Base-by-base conservation (phyloP, 768 basidiomycete species). In the Leccinum obscurum region DNA sequence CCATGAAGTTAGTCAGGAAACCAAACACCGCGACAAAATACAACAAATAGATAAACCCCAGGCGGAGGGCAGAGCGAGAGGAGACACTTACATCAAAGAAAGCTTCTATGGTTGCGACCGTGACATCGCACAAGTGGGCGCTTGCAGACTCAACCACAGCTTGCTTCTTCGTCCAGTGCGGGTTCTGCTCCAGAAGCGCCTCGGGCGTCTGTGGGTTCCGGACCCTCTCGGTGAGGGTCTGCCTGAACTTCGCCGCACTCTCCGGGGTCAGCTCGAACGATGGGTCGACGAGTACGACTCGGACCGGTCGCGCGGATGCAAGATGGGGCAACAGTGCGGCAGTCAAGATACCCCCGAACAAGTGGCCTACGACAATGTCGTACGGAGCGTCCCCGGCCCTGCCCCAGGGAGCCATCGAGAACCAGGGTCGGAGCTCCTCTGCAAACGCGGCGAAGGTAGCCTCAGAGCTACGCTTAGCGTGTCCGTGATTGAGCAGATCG, bases 401-500 rank as follows among this genome's bases (percentile, higher is more conserved):
- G 6, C 44, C 9, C 32, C 10, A 20, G 0, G 53, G 0, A 1
- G 44, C 26, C 34, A 14, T n/a, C 14, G 67, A 51, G n/a, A 72
- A 53, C 32, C 62, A 26, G 0, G 64, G 64, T 0, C 14, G 35
- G 10, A 68, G 61, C 48, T 68, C 68, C 3, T 63, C 37, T 11
- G 41, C 54, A 17, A 70, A 14, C 1, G 66, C 61, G 6, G 32
- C 50, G 13, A 66, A 22, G 52, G 66, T 60, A 37, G 64, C 68
- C 10, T 55, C 59, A 1, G 67, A 52, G 6, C 37, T 8, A 22
- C 54, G 62, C 14, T 46, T 35, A 10, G 64, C 58, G 6, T n/a
- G 20, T 0, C 62, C 70, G 14, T 72, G 70, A 17, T 66, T 66
- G 37, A 70, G 64, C 1, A 65, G 34, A 48, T 68, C 67, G 9